Conservation (phyloP, 805 yeast genomes). For the Metschnikowia vanudenii region DNA sequence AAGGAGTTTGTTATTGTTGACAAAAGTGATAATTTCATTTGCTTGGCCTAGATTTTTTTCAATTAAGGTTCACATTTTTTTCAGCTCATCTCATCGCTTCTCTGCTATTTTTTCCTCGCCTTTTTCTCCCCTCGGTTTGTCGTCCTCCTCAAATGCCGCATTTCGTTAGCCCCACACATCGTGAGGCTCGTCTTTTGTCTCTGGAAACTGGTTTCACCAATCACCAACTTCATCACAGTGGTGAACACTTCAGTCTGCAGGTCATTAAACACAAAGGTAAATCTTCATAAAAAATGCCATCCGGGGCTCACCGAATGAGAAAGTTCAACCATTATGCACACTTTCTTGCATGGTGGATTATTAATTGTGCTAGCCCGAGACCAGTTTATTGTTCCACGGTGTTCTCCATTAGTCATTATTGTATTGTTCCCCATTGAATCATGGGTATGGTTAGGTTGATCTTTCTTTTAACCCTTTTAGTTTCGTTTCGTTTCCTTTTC, state of each 20-base stretch:
- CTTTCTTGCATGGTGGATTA: too few species aligned
- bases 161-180: slow-evolving; percentile 2
- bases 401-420: too few species aligned
- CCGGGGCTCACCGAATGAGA: too few species aligned
- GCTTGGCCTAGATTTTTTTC: background rate
- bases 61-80: background rate
- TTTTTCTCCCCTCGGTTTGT: slow-evolving; percentile 1
- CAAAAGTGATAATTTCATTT: background rate
- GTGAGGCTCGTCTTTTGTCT: background rate
- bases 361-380: too few species aligned
- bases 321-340: too few species aligned
- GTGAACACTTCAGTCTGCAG: background rate
- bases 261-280: too few species aligned
- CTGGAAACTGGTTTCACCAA: background rate
- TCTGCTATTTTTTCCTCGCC: background rate
- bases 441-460: too few species aligned
- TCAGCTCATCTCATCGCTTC: background rate
- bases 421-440: too few species aligned
- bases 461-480: background rate
- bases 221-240: background rate
- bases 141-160: slow-evolving; percentile 1
- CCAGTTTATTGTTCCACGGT: too few species aligned
- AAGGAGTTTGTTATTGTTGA: background rate
- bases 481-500: background rate
- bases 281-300: too few species aligned